A percentile compares a stretch with the other conserved stretches of the same genome.
Evolutionary conservation across 2,329 filamentous ascomycete genomes (phyloP).

Genomic region (Stachybotrys echinatus): DNA sequence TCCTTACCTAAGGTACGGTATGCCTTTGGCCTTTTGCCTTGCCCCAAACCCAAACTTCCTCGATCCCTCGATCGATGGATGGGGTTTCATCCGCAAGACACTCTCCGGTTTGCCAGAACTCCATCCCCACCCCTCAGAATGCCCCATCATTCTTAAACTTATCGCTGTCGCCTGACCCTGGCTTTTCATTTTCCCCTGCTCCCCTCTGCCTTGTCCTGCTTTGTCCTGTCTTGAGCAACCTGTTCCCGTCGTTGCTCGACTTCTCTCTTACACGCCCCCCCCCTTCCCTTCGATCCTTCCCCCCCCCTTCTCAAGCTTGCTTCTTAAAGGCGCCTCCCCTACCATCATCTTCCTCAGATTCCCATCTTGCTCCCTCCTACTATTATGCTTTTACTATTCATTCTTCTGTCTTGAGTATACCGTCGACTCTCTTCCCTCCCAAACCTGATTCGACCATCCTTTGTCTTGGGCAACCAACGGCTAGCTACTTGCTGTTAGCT

Average conservation of each 20-base stretch:
- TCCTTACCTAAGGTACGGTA: too few relatives aligned
- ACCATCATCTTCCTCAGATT: not conserved
- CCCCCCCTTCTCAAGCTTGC: conserved; percentile 1
- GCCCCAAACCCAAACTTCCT: conserved; percentile 12
- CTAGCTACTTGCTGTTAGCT: not conserved
- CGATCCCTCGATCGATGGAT: conserved; percentile 29
- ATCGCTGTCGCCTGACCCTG: conserved; percentile 3
- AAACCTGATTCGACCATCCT: too few relatives aligned
- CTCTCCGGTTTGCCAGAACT: conserved; percentile 21
- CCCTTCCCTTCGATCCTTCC: conserved; percentile 1
- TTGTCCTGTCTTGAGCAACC: too few relatives aligned
- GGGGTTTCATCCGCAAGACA: conserved; percentile 23
- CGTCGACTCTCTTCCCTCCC: not conserved
- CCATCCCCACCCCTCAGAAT: conserved; percentile 12
- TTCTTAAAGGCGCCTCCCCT: conserved; percentile 1
- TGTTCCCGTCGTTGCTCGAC: not conserved
- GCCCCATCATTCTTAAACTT: conserved; percentile 3
- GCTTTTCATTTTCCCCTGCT: not conserved
- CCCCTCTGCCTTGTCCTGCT: not conserved
- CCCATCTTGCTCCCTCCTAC: conserved; percentile 6
- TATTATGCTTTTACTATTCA: not conserved
- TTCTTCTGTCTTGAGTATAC: not conserved
- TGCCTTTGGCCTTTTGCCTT: conserved; percentile 1
- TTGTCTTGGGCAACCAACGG: not conserved
- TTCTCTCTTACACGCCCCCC: conserved; percentile 1